A percentile compares a stretch with the other conserved stretches of the same genome.
Conservation (phyloP, 495 filamentous ascomycete species). For the Penicillium mononematosum region DNA sequence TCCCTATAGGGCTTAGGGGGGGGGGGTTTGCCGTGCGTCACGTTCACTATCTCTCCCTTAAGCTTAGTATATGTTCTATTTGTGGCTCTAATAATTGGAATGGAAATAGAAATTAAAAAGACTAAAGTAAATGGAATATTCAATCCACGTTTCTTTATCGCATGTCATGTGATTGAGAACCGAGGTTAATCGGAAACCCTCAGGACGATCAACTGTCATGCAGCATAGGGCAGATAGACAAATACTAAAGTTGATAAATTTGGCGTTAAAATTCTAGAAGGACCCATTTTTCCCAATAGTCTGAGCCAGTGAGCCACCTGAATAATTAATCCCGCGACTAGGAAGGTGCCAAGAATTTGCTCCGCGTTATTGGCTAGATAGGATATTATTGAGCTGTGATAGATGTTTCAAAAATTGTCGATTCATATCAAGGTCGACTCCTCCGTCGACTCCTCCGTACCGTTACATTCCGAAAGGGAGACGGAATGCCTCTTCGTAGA, state of each 20-base stretch:
- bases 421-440: neutral
- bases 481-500: neutral
- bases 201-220: too few relatives aligned
- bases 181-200: too few relatives aligned
- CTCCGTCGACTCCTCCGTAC: too few relatives aligned
- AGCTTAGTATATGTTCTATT: too few relatives aligned
- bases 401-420: neutral
- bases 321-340: neutral
- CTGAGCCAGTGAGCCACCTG: neutral
- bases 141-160: too few relatives aligned
- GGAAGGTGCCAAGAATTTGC: neutral
- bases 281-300: constrained; percentile 1
- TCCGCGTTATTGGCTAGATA: neutral
- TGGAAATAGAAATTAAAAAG: too few relatives aligned
- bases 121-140: too few relatives aligned
- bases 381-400: neutral
- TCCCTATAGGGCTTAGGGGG: constrained; percentile 6
- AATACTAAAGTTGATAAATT: neutral
- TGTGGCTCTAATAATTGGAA: too few relatives aligned
- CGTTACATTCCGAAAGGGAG: neutral
- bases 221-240: too few relatives aligned
- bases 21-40: neutral
- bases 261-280: neutral
- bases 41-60: neutral
- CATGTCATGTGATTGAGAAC: too few relatives aligned